A percentile compares a stretch with the other conserved stretches of the same genome.
phyloP scores from a whole-genome alignment of 805 yeast species.

The Candida adriatica region DNA sequence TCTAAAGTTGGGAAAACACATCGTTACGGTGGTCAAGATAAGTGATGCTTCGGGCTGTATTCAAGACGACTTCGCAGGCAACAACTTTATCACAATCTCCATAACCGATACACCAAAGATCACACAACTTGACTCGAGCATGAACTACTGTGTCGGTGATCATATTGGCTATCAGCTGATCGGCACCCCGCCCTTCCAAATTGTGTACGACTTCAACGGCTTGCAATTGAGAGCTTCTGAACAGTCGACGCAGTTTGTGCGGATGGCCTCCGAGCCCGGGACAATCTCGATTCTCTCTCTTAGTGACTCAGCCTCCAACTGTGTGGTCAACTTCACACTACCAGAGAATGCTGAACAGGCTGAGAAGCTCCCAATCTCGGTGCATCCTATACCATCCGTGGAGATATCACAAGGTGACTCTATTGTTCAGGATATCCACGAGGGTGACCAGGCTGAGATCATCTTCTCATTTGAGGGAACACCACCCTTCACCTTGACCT shows the following conservation, averaged over 20 bases:
- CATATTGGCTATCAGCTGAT: constrained; percentile 66
- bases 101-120: constrained; percentile 78
- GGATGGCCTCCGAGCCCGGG: constrained; percentile 85
- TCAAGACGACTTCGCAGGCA: constrained; percentile 34
- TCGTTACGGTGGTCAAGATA: constrained; percentile 49
- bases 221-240: constrained; percentile 49
- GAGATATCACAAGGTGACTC: constrained; percentile 76
- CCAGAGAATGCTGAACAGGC: constrained; percentile 27
- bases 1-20: constrained; percentile 64
- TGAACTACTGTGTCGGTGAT: constrained; percentile 87
- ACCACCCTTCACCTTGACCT: constrained; percentile 86
- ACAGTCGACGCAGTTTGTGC: constrained; percentile 41
- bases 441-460: constrained; percentile 91
- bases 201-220: constrained; percentile 69
- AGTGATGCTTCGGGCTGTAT: constrained; percentile 67
- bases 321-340: constrained; percentile 54
- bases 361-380: constrained; percentile 29
- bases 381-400: constrained; percentile 69
- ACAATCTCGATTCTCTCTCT: constrained; percentile 56
- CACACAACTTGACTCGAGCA: constrained; percentile 31
- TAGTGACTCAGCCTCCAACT: constrained; percentile 67
- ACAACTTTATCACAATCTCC: constrained; percentile 44
- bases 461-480: constrained; percentile 76
- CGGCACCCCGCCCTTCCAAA: constrained; percentile 75
- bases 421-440: constrained; percentile 76